Conservation (phyloP, 352 stramenopile genomes). For the Phytophthora lateralis region DNA sequence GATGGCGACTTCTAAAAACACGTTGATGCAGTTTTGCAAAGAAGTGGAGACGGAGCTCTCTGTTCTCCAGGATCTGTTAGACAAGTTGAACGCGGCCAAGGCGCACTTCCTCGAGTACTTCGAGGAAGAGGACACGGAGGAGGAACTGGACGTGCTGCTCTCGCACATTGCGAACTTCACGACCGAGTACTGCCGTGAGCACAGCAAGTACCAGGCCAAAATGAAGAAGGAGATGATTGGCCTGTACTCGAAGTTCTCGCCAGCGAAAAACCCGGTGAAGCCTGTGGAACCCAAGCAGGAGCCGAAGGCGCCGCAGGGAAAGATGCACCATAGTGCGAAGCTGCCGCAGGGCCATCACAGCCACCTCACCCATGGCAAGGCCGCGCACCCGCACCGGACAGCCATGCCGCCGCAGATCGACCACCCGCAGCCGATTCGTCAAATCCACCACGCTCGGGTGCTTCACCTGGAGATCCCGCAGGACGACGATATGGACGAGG, state of each 20-base stretch:
- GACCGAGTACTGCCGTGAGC: slow-evolving; percentile 70
- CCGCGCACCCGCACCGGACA: slow-evolving; percentile 27
- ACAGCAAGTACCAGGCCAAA: slow-evolving; percentile 67
- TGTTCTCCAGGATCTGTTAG: slow-evolving; percentile 50
- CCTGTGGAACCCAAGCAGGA: slow-evolving; percentile 32
- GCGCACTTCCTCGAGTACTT: slow-evolving; percentile 81
- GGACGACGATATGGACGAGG: slow-evolving; percentile 37
- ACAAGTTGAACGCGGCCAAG: slow-evolving; percentile 71
- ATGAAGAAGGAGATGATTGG: slow-evolving; percentile 49
- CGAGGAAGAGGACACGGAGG: slow-evolving; percentile 79
- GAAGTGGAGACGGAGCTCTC: slow-evolving; percentile 68
- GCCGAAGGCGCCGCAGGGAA: slow-evolving; percentile 21
- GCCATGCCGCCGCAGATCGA: slow-evolving; percentile 35
- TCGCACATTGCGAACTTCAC: slow-evolving; percentile 80
- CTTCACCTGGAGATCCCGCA: slow-evolving; percentile 34
- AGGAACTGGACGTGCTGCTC: slow-evolving; percentile 79
- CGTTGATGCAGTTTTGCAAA: slow-evolving; percentile 62
- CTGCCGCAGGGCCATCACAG: slow-evolving; percentile 17
- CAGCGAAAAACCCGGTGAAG: slow-evolving; percentile 33
- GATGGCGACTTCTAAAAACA: slow-evolving; percentile 44
- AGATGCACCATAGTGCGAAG: slow-evolving; percentile 30
- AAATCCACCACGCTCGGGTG: slow-evolving; percentile 33
- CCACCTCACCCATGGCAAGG: slow-evolving; percentile 22
- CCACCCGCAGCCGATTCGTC: slow-evolving; percentile 32
- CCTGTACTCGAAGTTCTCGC: slow-evolving; percentile 40